phyloP scores from a whole-genome alignment of 164 flowering plant genomes.

The Aristolochia contorta region DNA sequence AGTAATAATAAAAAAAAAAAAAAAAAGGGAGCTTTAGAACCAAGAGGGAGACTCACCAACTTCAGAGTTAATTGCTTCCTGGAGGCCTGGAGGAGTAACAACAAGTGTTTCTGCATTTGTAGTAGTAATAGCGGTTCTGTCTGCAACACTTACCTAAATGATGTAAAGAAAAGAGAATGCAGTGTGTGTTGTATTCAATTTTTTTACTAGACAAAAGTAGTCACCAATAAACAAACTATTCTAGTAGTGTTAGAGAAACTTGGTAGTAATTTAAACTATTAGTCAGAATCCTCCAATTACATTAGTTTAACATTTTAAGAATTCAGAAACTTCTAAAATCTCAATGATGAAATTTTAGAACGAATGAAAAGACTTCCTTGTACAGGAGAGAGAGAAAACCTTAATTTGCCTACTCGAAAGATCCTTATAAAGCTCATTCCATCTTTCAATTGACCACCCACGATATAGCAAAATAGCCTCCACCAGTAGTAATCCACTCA shows the following conservation, averaged over 20 bases:
- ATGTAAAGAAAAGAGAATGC: background rate
- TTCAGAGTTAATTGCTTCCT: conserved; percentile 73
- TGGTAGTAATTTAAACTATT: no score
- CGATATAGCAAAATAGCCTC: conserved; percentile 67
- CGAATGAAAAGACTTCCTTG: background rate
- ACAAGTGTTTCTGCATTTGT: conserved; percentile 80
- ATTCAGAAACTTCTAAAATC: no score
- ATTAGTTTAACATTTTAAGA: no score
- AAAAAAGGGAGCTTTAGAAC: background rate
- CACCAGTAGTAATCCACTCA: conserved; percentile 82
- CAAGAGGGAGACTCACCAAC: conserved; percentile 31
- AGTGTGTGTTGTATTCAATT: no score
- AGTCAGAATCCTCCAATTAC: no score
- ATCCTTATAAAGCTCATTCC: conserved; percentile 84
- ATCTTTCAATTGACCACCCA: conserved; percentile 70
- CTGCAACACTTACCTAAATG: conserved; percentile 67
- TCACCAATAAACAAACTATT: background rate
- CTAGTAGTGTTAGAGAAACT: background rate
- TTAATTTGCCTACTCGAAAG: conserved; percentile 93
- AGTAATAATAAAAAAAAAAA: background rate
- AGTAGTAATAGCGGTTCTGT: conserved; percentile 66
- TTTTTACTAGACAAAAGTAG: no score
- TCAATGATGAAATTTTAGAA: background rate
- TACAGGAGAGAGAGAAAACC: conserved; percentile 25
- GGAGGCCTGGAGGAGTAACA: conserved; percentile 68